Percentiles rank a stretch among this genome's conserved stretches.
phyloP scores from a whole-genome alignment of 352 stramenopile species.

The Pythium sukuiense region DNA sequence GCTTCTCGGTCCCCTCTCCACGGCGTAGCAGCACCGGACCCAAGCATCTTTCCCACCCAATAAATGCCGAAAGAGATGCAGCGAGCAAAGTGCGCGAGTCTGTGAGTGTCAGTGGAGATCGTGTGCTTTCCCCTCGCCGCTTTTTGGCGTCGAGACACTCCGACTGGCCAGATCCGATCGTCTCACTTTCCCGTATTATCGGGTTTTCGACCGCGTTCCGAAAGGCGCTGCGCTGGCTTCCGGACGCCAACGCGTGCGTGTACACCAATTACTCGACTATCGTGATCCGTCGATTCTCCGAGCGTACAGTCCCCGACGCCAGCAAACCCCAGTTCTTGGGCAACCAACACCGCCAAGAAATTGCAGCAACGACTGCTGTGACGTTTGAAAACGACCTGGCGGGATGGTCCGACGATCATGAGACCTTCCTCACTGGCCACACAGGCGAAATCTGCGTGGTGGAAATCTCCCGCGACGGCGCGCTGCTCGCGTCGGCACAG shows the following conservation, averaged over 20 bases:
- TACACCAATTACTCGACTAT: slow-evolving; percentile 72
- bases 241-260: slow-evolving; percentile 43
- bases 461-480: slow-evolving; percentile 42
- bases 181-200: slow-evolving; percentile 57
- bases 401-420: slow-evolving; percentile 17
- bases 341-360: background rate
- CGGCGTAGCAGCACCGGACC: background rate
- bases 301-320: background rate
- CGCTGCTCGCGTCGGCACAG: slow-evolving; percentile 49
- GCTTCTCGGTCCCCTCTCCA: slow-evolving; percentile 25
- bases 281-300: slow-evolving; percentile 41
- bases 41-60: background rate
- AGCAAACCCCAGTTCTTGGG: background rate
- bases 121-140: slow-evolving; percentile 9
- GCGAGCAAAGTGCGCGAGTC: background rate
- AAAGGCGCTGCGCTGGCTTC: slow-evolving; percentile 53
- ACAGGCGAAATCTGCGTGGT: slow-evolving; percentile 31
- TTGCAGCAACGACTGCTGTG: background rate
- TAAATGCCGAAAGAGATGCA: background rate
- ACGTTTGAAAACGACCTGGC: background rate
- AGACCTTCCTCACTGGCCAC: slow-evolving; percentile 30
- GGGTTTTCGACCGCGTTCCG: slow-evolving; percentile 56
- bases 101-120: background rate
- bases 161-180: slow-evolving; percentile 68
- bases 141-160: slow-evolving; percentile 25